Evolutionary conservation across 441 rosid genomes (phyloP).

Genomic region (Rhodomyrtus psidioides): DNA sequence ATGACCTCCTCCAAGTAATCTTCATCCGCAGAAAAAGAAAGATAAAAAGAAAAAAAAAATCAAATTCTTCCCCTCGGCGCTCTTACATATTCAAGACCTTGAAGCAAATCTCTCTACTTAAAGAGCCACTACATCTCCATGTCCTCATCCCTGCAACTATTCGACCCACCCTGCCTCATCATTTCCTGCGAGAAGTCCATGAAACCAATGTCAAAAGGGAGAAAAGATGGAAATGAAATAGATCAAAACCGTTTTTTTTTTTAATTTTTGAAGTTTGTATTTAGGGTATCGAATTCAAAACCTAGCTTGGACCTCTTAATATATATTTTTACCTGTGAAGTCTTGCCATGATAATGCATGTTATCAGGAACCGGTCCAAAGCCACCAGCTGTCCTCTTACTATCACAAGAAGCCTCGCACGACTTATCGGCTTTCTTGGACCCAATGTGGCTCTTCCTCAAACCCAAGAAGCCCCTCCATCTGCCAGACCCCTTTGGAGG

Average conservation of each 20-base stretch:
- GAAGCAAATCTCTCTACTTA: not conserved
- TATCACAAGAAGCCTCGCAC: constrained; percentile 10
- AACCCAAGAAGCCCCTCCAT: constrained; percentile 82
- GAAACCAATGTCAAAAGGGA: not conserved
- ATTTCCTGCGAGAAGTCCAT: constrained; percentile 34
- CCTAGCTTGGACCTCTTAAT: not conserved
- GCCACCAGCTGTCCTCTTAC: constrained; percentile 22
- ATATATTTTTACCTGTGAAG: constrained; percentile 37
- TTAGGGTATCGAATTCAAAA: too few relatives aligned
- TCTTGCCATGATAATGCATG: constrained; percentile 20
- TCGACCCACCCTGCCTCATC: constrained; percentile 39
- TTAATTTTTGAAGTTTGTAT: too few relatives aligned
- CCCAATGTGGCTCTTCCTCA: constrained; percentile 60
- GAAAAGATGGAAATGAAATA: not conserved
- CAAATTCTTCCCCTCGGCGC: not conserved
- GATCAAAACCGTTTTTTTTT: not conserved
- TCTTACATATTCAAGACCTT: not conserved
- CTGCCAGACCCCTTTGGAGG: constrained; percentile 59
- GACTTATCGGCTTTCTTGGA: constrained; percentile 45
- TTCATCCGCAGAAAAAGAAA: not conserved
- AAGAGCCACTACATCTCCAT: constrained; percentile 29
- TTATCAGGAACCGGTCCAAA: constrained; percentile 32
- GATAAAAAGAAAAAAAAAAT: not conserved
- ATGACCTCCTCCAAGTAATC: not conserved
- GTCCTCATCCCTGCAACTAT: constrained; percentile 46